Conservation (phyloP, 345 rosid genomes). For the Citrus hindsii region DNA sequence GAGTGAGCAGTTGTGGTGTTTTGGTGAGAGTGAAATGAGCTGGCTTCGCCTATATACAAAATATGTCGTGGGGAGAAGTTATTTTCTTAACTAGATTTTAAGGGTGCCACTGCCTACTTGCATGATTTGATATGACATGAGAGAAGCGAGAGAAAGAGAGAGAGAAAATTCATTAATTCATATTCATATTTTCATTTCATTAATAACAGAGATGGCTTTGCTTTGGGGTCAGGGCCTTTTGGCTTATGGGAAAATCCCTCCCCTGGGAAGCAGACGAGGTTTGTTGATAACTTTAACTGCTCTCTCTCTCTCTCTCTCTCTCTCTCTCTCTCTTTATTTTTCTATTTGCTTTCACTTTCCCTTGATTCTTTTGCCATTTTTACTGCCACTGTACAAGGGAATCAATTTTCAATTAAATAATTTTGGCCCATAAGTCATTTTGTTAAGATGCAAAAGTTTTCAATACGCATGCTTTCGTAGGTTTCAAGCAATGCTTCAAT, state of each 20-base stretch:
- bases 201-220: neutral
- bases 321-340: neutral
- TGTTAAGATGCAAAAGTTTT: too few species aligned
- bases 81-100: too few species aligned
- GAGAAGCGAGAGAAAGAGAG: neutral
- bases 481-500: too few species aligned
- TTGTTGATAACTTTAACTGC: constrained; percentile 13
- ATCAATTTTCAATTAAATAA: too few species aligned
- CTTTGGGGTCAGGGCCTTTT: constrained; percentile 26
- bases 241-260: constrained; percentile 28
- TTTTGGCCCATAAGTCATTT: too few species aligned
- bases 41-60: constrained; percentile 54
- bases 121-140: constrained; percentile 47
- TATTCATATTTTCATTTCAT: neutral
- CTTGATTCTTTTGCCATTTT: neutral
- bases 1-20: constrained; percentile 7
- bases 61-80: constrained; percentile 32
- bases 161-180: neutral
- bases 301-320: neutral
- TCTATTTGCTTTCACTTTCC: neutral
- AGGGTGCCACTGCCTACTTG: constrained; percentile 17
- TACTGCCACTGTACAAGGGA: neutral
- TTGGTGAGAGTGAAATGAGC: constrained; percentile 24
- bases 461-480: too few species aligned
- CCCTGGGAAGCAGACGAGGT: constrained; percentile 39